Conservation (phyloP, 768 basidiomycete genomes). For the Agaricus blazei region DNA sequence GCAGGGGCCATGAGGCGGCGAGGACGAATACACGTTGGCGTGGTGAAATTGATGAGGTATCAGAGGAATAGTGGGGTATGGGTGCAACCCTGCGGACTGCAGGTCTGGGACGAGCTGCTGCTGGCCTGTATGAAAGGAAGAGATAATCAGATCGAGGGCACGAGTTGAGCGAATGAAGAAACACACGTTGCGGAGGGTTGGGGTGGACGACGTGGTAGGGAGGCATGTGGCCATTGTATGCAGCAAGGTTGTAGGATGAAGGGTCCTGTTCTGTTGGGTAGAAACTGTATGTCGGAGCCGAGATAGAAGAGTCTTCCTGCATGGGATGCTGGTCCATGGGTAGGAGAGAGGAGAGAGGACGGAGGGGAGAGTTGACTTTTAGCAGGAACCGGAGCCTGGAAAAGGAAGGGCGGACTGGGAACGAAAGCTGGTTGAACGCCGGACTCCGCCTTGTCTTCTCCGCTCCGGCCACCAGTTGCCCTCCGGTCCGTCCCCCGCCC, state of each 20-base stretch:
- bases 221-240: slow-evolving; percentile 51
- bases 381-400: neutral
- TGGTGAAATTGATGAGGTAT: slow-evolving; percentile 60
- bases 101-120: slow-evolving; percentile 52
- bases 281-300: slow-evolving; percentile 10
- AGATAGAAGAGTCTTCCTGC: slow-evolving; percentile 44
- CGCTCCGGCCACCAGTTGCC: slow-evolving; percentile 13
- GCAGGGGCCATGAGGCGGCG: slow-evolving; percentile 68
- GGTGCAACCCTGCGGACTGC: slow-evolving; percentile 35
- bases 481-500: slow-evolving; percentile 1
- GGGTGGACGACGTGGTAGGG: slow-evolving; percentile 56
- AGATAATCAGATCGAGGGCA: slow-evolving; percentile 63
- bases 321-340: slow-evolving; percentile 43
- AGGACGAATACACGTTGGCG: slow-evolving; percentile 51
- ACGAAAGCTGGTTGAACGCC: slow-evolving; percentile 19
- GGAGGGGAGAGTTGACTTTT: slow-evolving; percentile 16
- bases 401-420: slow-evolving; percentile 10
- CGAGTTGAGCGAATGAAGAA: slow-evolving; percentile 43
- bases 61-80: slow-evolving; percentile 58
- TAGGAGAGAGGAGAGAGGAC: slow-evolving; percentile 29
- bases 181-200: slow-evolving; percentile 72
- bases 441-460: slow-evolving; percentile 18
- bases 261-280: slow-evolving; percentile 37
- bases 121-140: slow-evolving; percentile 52
- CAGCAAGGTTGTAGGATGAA: slow-evolving; percentile 39